Percentiles rank a stretch among this genome's conserved stretches.
These are phyloP conservation scores for Oryza nivara DNA, from an alignment of 176 grass and related monocot genomes.

Conservation along the genomic window DNA sequence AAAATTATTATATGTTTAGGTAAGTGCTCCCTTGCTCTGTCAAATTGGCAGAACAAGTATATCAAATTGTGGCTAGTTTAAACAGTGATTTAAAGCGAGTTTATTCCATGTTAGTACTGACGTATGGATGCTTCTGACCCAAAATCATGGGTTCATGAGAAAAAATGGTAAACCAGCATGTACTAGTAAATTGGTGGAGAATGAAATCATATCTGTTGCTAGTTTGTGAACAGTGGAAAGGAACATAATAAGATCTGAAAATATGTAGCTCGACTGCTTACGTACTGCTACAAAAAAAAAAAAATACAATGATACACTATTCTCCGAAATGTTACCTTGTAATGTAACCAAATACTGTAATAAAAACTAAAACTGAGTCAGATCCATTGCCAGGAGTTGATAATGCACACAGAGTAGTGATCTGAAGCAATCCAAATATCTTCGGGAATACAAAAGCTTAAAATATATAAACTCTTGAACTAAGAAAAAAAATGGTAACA, in stretches of 20 bases:
- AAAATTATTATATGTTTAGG: constrained; percentile 10
- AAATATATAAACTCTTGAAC: neutral
- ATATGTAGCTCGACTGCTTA: neutral
- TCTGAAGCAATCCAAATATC: neutral
- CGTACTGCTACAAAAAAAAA: neutral
- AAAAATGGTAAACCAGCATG: neutral
- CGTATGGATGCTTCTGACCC: neutral
- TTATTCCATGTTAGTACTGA: neutral
- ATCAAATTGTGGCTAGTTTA: constrained; percentile 3
- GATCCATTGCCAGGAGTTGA: too few relatives aligned
- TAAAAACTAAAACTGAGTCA: neutral
- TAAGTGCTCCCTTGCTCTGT: constrained; percentile 13
- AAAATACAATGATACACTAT: neutral
- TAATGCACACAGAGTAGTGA: neutral
- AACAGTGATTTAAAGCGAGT: neutral
- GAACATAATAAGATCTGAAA: neutral
- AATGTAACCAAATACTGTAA: neutral
- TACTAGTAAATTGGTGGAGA: neutral
- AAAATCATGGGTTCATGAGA: neutral
- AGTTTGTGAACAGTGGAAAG: neutral
- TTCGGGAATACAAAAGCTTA: neutral
- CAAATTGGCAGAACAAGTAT: constrained; percentile 14
- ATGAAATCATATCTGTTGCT: neutral
- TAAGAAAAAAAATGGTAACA: neutral
- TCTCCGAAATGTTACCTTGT: neutral